These are phyloP conservation scores for Kodamaea arcana DNA, from an alignment of 1,139 yeast species.

Conservation along the genomic window DNA sequence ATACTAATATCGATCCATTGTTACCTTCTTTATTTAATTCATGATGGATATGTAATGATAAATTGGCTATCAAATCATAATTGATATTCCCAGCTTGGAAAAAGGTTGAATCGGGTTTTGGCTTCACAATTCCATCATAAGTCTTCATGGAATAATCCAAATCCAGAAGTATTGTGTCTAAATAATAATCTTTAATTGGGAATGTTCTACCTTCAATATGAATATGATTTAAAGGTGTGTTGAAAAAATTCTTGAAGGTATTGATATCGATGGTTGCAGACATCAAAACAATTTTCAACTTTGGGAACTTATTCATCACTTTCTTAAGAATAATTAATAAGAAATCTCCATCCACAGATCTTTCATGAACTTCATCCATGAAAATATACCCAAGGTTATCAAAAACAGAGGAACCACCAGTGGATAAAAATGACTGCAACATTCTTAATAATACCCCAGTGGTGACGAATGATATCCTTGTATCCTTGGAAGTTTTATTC, in stretches of 20 bases:
- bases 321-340: slow-evolving; percentile 71
- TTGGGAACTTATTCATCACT: slow-evolving; percentile 42
- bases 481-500: slow-evolving; percentile 54
- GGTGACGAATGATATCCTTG: slow-evolving; percentile 81
- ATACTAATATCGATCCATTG: slow-evolving; percentile 74
- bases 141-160: slow-evolving; percentile 52
- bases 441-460: slow-evolving; percentile 89
- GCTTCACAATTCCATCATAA: slow-evolving; percentile 41
- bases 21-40: slow-evolving; percentile 37
- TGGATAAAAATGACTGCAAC: slow-evolving; percentile 51
- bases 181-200: slow-evolving; percentile 74
- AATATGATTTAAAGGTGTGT: slow-evolving; percentile 44
- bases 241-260: slow-evolving; percentile 65
- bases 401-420: slow-evolving; percentile 33
- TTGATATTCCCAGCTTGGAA: slow-evolving; percentile 66
- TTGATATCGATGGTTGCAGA: slow-evolving; percentile 86
- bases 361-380: slow-evolving; percentile 93
- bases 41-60: slow-evolving; percentile 52
- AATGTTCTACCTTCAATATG: slow-evolving; percentile 93
- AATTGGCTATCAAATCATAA: slow-evolving; percentile 60
- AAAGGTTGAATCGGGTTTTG: slow-evolving; percentile 60
- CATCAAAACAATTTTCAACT: slow-evolving; percentile 76
- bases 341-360: slow-evolving; percentile 89
- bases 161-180: slow-evolving; percentile 58
- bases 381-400: slow-evolving; percentile 64